Evolutionary conservation across 2,329 filamentous ascomycete genomes (phyloP).

Genomic region (Pseudonectria buxi): DNA sequence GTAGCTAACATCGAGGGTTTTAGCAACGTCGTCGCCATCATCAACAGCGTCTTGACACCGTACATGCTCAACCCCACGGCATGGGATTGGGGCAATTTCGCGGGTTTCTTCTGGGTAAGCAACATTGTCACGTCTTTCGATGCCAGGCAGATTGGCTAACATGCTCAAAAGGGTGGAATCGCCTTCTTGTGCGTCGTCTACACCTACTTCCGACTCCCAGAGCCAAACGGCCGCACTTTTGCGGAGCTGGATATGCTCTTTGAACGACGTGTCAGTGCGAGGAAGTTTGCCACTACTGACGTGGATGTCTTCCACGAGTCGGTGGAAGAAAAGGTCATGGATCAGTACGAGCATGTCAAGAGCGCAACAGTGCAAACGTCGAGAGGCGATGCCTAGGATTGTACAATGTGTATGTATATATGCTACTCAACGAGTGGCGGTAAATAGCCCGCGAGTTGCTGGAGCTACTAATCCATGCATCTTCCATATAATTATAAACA

Average conservation of each 20-base stretch:
- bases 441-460: no score
- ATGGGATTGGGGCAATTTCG: constrained; percentile 42
- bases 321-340: constrained; percentile 40
- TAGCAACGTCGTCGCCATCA: constrained; percentile 38
- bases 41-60: constrained; percentile 39
- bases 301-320: constrained; percentile 50
- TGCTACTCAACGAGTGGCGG: no score
- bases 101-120: constrained; percentile 38
- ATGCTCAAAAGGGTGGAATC: constrained; percentile 4
- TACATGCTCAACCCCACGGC: constrained; percentile 37
- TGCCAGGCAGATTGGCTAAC: no score
- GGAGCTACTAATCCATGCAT: no score
- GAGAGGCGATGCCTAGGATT: constrained; percentile 10
- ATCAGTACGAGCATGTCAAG: constrained; percentile 38
- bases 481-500: no score
- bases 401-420: no score
- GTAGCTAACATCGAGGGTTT: no score
- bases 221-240: constrained; percentile 46
- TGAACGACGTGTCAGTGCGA: constrained; percentile 34
- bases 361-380: constrained; percentile 13
- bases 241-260: constrained; percentile 52
- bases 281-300: constrained; percentile 38
- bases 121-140: no score
- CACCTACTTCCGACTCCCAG: constrained; percentile 46
- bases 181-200: constrained; percentile 39